A percentile compares a stretch with the other conserved stretches of the same genome.
Conservation (phyloP, 192 early-diverging fungal species). For the Coemansia sp. region DNA sequence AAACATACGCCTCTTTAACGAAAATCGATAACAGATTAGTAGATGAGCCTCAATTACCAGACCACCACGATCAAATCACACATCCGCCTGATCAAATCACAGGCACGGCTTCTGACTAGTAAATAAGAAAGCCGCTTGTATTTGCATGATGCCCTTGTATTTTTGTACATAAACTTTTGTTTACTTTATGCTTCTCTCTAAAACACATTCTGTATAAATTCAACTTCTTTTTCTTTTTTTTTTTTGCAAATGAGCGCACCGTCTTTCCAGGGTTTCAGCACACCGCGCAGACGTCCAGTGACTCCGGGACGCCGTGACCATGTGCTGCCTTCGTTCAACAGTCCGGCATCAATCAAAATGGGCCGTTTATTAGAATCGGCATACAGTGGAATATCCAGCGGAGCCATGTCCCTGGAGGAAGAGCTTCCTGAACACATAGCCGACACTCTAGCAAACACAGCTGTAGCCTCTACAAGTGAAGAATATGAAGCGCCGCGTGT, state of each 20-base stretch:
- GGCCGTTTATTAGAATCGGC: constrained; percentile 36
- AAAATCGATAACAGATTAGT: too few species aligned
- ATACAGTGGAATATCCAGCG: constrained; percentile 7
- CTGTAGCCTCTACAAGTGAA: constrained; percentile 19
- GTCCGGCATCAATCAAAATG: constrained; percentile 33
- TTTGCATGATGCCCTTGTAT: too few species aligned
- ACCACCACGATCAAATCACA: too few species aligned
- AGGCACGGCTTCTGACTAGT: too few species aligned
- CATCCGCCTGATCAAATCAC: too few species aligned
- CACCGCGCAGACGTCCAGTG: constrained; percentile 40
- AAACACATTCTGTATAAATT: too few species aligned
- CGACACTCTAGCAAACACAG: constrained; percentile 18
- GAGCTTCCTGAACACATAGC: constrained; percentile 25
- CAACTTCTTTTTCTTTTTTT: neutral
- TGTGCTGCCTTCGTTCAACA: constrained; percentile 41
- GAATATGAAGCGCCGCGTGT: constrained; percentile 50
- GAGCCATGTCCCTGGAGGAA: constrained; percentile 6
- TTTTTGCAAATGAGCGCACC: constrained; percentile 28
- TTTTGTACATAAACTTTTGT: too few species aligned
- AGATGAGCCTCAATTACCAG: too few species aligned
- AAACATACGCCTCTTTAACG: too few species aligned
- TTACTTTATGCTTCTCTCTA: too few species aligned
- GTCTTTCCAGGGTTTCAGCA: constrained; percentile 25
- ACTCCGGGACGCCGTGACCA: constrained; percentile 47
- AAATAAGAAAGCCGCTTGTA: too few species aligned